Base-by-base conservation (phyloP, 371 early-diverging fungal genomes). In the Mortierella sp. region DNA sequence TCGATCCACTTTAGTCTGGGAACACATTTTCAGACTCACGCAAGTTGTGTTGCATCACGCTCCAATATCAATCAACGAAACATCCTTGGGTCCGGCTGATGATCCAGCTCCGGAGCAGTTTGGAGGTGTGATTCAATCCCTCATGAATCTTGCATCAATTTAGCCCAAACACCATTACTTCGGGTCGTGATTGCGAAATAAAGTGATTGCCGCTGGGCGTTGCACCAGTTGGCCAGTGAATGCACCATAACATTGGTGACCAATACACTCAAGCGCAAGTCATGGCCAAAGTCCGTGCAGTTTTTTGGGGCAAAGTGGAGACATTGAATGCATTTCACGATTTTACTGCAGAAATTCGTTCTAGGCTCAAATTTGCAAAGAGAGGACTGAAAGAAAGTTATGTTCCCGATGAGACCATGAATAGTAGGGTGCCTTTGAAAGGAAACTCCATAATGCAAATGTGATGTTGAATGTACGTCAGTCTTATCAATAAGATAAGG, bases 41-140 rank as follows among this genome's bases (percentile, higher is more conserved):
- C 72, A 72, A 22, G 72, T 72, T 3, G 72, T 72, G 1, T 33
- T 24, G 21, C 72, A 66, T 13, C 16, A 61, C 1, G 72, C 60
- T 4, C 24, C 47, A 7, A 13, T 72, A 0, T 11, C 62, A 4
- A n/a, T 66, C 24, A 28, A 32, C 0, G 67, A 72, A n/a, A 38
- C 55, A 16, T 8, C 45, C 11, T 43, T 72, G 53, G 62, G 66
- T 60, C 41, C 62, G 15, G 58, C 61, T 24, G 45, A 66, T 61
- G 72, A 66, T 13, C 52, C 72, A 13, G 43, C 67, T 21, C 4
- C 21, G 1, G 50, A 62, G 5, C 72, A 72, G 40, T 24, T 72
- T 28, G 21, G n/a, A 15, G 24, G 6, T 52, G 15, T 22, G 16
- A 3, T 72, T 52, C 43, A 28, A 65, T 52, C 62, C 65, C 28